Base-by-base conservation (phyloP, 352 stramenopile species). In the Globisporangium cylindrosporum region DNA sequence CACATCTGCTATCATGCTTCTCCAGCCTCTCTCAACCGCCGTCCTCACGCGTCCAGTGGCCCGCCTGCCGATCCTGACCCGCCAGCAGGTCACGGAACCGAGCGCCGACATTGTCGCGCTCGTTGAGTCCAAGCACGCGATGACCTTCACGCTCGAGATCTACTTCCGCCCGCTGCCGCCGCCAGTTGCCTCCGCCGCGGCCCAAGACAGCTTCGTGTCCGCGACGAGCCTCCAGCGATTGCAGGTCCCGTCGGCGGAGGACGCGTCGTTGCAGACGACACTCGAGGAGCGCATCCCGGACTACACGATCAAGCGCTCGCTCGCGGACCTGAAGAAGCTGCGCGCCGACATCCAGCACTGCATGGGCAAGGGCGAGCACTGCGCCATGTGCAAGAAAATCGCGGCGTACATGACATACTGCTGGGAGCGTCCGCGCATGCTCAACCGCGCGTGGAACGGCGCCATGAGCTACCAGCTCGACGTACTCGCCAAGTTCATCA, bases 401-500 rank as follows among this genome's bases (percentile, higher is more conserved):
- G 61, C 61, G 24, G 46, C 61, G 27, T 66, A 59, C 61, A 59
- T 66, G 61, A 66, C 46, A 3, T 41, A 59, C 51, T 66, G 61
- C 51, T 66, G 61, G 61, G 61, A 66, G 51, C 61, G 61, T 9
- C 61, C 61, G 8, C 36, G 58, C 18, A 34, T 66, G 46, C 61
- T 66, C 49, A 62, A 59, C 38, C 65, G 36, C 49, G 69, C 51
- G 54, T 75, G 58, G 32, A 60, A 55, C 27, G 61, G 36, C 41
- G 66, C 29, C 38, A 66, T 54, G 60, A 72, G 36, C 43, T 73
- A 54, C 48, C 64, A 55, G 46, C 29, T 62, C 34, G 59, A 66
- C 12, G 66, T 67, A 34, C 54, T 75, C 18, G 10, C 59, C 25
- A 56, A 62, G 20, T 67, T 73, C n/a, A 14, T 72, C 6, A 61